Evolutionary conservation across 2,329 filamentous ascomycete genomes (phyloP), one percentile per base, ranked within the genome.

Genomic region (Aspergillus fumigatus): DNA sequence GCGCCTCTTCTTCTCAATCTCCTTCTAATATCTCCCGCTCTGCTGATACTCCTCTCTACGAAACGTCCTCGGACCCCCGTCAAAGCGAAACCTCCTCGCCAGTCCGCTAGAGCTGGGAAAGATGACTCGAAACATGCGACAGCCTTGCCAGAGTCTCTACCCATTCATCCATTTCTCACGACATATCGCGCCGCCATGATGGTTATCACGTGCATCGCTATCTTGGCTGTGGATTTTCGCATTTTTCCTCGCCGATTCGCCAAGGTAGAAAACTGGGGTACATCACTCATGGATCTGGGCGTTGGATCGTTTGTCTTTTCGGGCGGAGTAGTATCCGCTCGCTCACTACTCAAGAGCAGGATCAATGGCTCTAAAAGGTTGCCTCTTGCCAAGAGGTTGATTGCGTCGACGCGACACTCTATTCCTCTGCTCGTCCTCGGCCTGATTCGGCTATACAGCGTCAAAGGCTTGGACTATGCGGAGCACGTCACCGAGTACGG

Each of bases 261-360:
- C 56, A 99, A 99, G 78, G 94, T 96, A 2, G 94, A 99, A 75
- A 97, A 90, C n/a, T 99, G 94, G 91, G 94, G 94, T 54, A 97
- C 93, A 1, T 97, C 93, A n/a, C 78, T 99, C 59, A 99, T 99
- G 94, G 94, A 99, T 71, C 81, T 97, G 67, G 94, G 94, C 50
- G 94, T 99, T 50, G 94, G 94, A 27, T 96, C 92, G 11, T 99
- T 99, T 76, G 94, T 99, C 66, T 99, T 96, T 75, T 92, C 92
- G 2, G 89, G 89, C 17, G 94, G 94, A 23, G 79, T 97, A 35
- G 91, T 97, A n/a, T 92, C 90, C 40, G 92, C 92, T 14, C 84
- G 93, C 19, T 86, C 90, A 1, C 81, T 92, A 11, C 78, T 97
- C 49, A 92, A 89, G 70, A 85, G 88, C 65, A 82, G 82, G 25